phyloP scores from a whole-genome alignment of 2,329 filamentous ascomycete genomes.

The Akanthomyces uredinophilus region DNA sequence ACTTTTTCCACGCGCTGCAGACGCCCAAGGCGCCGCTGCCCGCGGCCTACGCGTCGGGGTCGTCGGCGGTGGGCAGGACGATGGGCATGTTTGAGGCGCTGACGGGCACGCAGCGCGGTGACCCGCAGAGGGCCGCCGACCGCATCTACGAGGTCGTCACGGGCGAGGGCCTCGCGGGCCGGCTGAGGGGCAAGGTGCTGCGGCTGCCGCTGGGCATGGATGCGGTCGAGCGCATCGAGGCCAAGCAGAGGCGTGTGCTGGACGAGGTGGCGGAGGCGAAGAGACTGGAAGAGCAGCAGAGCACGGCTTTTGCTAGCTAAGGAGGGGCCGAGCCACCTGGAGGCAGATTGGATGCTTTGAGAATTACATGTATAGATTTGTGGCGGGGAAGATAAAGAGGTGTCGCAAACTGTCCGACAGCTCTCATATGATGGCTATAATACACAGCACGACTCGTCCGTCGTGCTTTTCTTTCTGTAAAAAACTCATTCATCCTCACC shows the following conservation, averaged over 20 bases:
- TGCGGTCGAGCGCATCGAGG: not conserved
- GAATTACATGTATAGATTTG: not conserved
- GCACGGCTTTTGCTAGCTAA: not conserved
- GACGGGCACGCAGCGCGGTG: constrained; percentile 38
- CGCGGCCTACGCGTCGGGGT: constrained; percentile 24
- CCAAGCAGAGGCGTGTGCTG: not conserved
- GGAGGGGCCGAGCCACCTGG: too few relatives aligned
- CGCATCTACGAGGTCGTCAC: constrained; percentile 49
- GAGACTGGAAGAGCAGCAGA: constrained; percentile 1
- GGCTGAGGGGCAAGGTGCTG: not conserved
- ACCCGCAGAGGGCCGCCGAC: constrained; percentile 42
- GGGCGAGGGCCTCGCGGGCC: constrained; percentile 31
- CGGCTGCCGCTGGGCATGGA: not conserved
- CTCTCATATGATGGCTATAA: not conserved
- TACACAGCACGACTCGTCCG: not conserved
- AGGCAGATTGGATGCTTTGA: not conserved
- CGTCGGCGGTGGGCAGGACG: constrained; percentile 23
- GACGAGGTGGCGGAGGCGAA: not conserved
- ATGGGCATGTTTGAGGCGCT: constrained; percentile 22
- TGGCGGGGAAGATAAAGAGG: not conserved
- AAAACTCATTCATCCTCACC: constrained; percentile 26
- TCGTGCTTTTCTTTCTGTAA: not conserved
- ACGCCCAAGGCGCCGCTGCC: constrained; percentile 26
- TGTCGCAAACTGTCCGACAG: not conserved
- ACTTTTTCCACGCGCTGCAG: constrained; percentile 32